These are phyloP conservation scores for Coffea humblotiana DNA, from an alignment of 305 asterid genomes.

Conservation along the genomic window DNA sequence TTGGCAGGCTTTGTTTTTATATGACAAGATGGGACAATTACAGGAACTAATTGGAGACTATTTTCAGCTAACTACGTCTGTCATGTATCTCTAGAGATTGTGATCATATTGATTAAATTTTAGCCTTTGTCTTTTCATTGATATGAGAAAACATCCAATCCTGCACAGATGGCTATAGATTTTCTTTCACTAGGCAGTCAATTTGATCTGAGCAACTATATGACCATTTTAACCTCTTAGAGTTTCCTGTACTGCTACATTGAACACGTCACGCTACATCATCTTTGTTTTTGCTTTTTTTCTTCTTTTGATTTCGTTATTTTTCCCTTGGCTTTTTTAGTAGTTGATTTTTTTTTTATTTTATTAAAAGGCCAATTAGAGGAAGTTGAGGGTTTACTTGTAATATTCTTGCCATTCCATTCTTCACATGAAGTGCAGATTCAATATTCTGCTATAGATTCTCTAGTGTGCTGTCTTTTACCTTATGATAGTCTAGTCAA, in stretches of 20 bases:
- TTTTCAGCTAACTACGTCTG: not conserved
- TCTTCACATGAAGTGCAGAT: not conserved
- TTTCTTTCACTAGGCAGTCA: not conserved
- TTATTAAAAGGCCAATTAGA: not conserved
- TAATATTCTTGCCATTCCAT: not conserved
- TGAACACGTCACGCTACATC: too few relatives aligned
- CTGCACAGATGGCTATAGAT: not conserved
- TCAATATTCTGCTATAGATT: not conserved
- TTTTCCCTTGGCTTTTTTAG: not conserved
- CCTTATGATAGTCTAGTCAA: not conserved
- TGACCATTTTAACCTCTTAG: not conserved
- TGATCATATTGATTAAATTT: not conserved
- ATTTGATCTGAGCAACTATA: not conserved
- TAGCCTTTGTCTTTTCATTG: not conserved
- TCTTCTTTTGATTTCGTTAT: not conserved
- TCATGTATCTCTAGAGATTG: not conserved
- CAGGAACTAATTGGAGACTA: not conserved
- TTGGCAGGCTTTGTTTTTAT: not conserved
- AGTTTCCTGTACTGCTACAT: not conserved
- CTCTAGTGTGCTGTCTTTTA: not conserved
- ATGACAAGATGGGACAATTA: conserved; percentile 3
- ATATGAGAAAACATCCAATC: not conserved
- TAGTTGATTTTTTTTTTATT: not conserved
- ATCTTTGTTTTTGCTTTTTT: too few relatives aligned
- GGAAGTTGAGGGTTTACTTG: not conserved